Base-by-base conservation (phyloP, 805 yeast species). In the Isabelozyma rhagii region DNA sequence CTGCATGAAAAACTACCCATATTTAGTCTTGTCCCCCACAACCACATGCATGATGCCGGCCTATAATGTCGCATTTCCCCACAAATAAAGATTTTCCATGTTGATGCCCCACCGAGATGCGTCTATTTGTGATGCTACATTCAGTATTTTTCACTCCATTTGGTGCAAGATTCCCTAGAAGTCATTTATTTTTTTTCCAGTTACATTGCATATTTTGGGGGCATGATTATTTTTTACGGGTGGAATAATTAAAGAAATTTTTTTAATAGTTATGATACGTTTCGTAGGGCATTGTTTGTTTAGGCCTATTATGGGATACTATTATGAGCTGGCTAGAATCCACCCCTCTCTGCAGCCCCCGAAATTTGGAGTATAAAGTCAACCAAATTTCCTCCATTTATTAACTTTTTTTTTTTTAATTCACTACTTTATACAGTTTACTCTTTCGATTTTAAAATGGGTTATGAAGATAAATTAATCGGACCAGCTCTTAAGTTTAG, bases 401-500 rank as follows among this genome's bases (percentile, higher is more conserved):
- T 31, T 31, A 31, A 31, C 36, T 5, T 6, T 31, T 13, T 31
- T 31, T 9, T 31, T 31, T 31, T 31, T 31, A 10, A 31, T 31
- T 15, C 36, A 21, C 25, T 21, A 6, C 25, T 21, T 21, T 31
- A 31, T 31, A 31, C 36, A 5, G 13, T 29, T 11, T 29, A 29
- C 13, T 29, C 36, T 29, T 10, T 29, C 36, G 6, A 31, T 31
- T 15, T 31, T 6, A 43, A 10, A 21, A 69, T 69, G 74, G 72
- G 62, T 42, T 66, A 60, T 63, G 74, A 69, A 58, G 66, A 63
- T 6, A 67, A 62, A 45, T 56, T 68, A 15, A 66, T 57, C 15
- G 66, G 55, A 34, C 68, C 71, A 17, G 77, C 77, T 43, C 61
- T 71, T 45, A 68, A 56, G 60, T 59, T 69, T 50, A 66, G 67